Conservation (phyloP, 805 yeast species). For the Lipomyces orientalis region DNA sequence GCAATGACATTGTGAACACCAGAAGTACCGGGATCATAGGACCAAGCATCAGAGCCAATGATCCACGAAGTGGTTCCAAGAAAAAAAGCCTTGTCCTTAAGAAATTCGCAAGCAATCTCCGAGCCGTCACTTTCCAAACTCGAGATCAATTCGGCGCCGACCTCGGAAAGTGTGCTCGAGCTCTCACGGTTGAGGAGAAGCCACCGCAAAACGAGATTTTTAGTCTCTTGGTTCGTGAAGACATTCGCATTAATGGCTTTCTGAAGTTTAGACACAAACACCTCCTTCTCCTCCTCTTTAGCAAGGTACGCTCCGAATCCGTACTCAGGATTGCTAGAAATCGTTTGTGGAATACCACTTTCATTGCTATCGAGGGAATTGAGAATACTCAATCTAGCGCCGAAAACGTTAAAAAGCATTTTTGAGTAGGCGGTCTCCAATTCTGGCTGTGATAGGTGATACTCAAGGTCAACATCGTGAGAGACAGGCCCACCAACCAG, state of each 20-base stretch:
- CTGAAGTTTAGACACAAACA: constrained; percentile 54
- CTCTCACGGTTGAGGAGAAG: constrained; percentile 49
- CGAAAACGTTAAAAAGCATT: constrained; percentile 71
- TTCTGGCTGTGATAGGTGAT: constrained; percentile 39
- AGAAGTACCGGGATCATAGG: constrained; percentile 87
- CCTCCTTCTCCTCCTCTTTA: constrained; percentile 60
- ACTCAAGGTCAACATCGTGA: constrained; percentile 39
- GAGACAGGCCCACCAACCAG: constrained; percentile 55
- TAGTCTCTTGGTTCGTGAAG: constrained; percentile 55
- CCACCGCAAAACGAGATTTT: constrained; percentile 72
- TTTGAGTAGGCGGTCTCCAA: constrained; percentile 79
- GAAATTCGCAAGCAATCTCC: constrained; percentile 52
- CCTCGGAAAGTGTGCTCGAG: constrained; percentile 22
- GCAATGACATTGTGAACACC: constrained; percentile 86
- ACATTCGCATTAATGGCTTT: constrained; percentile 47
- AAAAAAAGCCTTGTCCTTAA: constrained; percentile 56
- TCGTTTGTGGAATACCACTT: constrained; percentile 53
- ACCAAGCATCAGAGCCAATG: constrained; percentile 43
- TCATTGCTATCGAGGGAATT: constrained; percentile 57
- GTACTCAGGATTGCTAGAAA: constrained; percentile 65
- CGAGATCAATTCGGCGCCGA: constrained; percentile 48
- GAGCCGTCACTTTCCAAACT: constrained; percentile 47
- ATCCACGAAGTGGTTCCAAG: constrained; percentile 70
- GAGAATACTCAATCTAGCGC: constrained; percentile 60
- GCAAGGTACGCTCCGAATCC: constrained; percentile 59